Percentiles rank a stretch among this genome's conserved stretches.
Conservation (phyloP, 306 rosid species). For the apple (Malus domestica) region DNA sequence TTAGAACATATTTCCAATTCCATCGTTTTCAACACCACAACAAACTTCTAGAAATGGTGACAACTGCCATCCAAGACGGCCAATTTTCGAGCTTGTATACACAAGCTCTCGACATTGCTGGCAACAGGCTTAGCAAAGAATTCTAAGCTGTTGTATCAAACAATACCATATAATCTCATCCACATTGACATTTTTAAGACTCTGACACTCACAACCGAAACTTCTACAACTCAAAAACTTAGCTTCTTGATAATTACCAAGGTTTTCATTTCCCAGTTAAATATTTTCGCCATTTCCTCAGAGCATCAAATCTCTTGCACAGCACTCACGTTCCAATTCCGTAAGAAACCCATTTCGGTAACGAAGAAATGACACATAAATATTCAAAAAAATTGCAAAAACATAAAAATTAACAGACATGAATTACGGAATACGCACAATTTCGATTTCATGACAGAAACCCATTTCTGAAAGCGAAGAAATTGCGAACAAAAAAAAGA, state of each 20-base stretch:
- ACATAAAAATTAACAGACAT: not conserved
- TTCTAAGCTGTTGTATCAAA: not conserved
- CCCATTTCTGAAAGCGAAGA: not conserved
- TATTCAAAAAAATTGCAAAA: not conserved
- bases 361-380: not conserved
- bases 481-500: not conserved
- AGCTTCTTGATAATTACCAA: not conserved
- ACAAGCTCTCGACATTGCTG: not conserved
- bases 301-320: not conserved
- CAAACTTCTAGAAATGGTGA: not conserved
- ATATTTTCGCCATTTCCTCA: not conserved
- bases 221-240: not conserved
- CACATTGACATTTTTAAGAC: not conserved
- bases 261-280: not conserved
- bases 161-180: too few relatives aligned
- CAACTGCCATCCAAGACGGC: not conserved
- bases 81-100: not conserved
- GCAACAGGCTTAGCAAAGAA: not conserved
- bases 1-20: not conserved
- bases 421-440: not conserved
- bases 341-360: not conserved
- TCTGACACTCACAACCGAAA: not conserved
- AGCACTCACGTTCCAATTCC: not conserved
- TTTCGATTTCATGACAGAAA: not conserved
- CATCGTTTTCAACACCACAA: not conserved